A percentile compares a stretch with the other conserved stretches of the same genome.
Evolutionary conservation across 495 filamentous ascomycete species (phyloP).

Genomic region (Articulospora tetracladia): DNA sequence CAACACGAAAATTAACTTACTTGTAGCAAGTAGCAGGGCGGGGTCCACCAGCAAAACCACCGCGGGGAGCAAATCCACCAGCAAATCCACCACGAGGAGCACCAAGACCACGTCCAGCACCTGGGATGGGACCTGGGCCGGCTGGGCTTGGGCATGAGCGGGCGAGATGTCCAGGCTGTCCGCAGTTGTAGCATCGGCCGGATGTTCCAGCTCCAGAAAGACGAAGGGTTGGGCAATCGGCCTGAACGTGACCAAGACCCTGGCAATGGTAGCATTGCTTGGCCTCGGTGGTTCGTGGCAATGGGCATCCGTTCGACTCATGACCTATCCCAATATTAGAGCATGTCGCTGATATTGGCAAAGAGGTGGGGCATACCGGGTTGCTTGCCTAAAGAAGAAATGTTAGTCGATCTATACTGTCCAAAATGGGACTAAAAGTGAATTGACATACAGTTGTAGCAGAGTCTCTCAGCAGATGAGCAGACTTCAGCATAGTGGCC

Average conservation of each 20-base stretch:
- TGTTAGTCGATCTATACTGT: conserved; percentile 15
- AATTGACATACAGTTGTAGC: conserved; percentile 90
- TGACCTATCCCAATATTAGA: conserved; percentile 61
- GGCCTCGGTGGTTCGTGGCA: conserved; percentile 91
- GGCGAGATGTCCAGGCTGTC: conserved; percentile 83
- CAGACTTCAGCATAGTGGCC: conserved; percentile 99
- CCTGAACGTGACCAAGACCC: conserved; percentile 96
- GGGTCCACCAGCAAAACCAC: conserved; percentile 61
- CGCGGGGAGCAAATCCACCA: conserved; percentile 61
- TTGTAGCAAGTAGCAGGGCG: conserved; percentile 97
- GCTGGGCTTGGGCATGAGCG: conserved; percentile 79
- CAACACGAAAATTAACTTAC: not conserved
- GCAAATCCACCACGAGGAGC: conserved; percentile 65
- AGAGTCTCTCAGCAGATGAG: conserved; percentile 92
- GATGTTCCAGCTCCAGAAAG: conserved; percentile 73
- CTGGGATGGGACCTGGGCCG: conserved; percentile 42
- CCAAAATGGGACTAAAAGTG: not conserved
- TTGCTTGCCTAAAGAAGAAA: conserved; percentile 62
- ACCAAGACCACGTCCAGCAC: conserved; percentile 60
- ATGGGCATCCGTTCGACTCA: conserved; percentile 95
- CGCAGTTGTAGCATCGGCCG: conserved; percentile 95
- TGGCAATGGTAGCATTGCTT: conserved; percentile 99
- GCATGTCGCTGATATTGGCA: not conserved
- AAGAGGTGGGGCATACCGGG: conserved; percentile 54
- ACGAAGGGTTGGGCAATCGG: conserved; percentile 96